A percentile compares a stretch with the other conserved stretches of the same genome.
These are phyloP conservation scores for Cryphonectria naterciae DNA, from an alignment of 2,329 filamentous ascomycete species.

Conservation along the genomic window DNA sequence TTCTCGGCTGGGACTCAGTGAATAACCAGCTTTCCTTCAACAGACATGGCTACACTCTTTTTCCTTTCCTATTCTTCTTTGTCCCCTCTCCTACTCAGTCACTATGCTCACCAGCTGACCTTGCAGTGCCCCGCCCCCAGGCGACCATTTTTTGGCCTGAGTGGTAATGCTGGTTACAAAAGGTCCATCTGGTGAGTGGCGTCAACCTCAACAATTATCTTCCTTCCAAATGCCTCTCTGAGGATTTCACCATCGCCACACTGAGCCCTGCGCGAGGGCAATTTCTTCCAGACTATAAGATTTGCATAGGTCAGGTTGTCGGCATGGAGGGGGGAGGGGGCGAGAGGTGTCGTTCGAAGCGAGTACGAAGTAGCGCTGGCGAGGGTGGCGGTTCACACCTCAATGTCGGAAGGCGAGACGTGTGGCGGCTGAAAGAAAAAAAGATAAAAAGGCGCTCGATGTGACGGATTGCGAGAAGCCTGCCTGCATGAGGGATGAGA, in stretches of 20 bases:
- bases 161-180: too few relatives aligned
- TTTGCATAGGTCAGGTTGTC: slow-evolving; percentile 44
- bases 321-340: slow-evolving; percentile 37
- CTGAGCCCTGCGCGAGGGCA: slow-evolving; percentile 42
- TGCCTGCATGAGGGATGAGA: slow-evolving; percentile 33
- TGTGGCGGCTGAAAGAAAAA: slow-evolving; percentile 32
- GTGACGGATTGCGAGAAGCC: slow-evolving; percentile 37
- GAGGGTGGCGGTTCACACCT: slow-evolving; percentile 38
- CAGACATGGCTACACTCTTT: not conserved
- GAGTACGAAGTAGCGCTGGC: slow-evolving; percentile 37
- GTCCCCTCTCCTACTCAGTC: not conserved
- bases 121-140: too few relatives aligned
- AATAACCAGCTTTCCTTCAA: slow-evolving; percentile 8
- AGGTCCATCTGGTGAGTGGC: too few relatives aligned
- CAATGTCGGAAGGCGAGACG: slow-evolving; percentile 32
- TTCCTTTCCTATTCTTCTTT: too few relatives aligned
- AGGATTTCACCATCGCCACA: slow-evolving; percentile 39
- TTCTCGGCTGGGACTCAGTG: slow-evolving; percentile 8
- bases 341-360: slow-evolving; percentile 35
- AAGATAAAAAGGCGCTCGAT: slow-evolving; percentile 39
- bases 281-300: slow-evolving; percentile 32
- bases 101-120: too few relatives aligned
- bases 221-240: slow-evolving; percentile 39
- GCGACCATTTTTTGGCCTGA: too few relatives aligned
- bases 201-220: slow-evolving; percentile 36